These are phyloP conservation scores for Neolentinus lepideus DNA, from an alignment of 1,284 basidiomycete genomes.

Conservation along the genomic window DNA sequence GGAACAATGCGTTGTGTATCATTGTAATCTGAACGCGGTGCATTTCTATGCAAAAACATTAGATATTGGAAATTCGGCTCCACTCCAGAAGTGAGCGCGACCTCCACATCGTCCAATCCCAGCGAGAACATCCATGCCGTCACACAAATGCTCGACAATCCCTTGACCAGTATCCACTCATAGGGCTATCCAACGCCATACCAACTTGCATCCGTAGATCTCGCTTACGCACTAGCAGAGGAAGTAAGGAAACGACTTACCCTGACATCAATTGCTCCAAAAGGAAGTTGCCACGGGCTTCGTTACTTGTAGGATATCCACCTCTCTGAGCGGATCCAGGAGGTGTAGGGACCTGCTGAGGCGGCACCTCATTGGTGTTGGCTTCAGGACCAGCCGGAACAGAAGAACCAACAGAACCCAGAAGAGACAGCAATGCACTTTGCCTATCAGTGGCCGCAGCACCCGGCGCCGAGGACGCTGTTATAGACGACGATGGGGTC, in stretches of 20 bases:
- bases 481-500: conserved; percentile 43
- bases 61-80: neutral
- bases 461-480: conserved; percentile 37
- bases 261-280: conserved; percentile 73
- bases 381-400: conserved; percentile 18
- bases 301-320: conserved; percentile 41
- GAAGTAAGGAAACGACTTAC: conserved; percentile 35
- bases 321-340: conserved; percentile 56
- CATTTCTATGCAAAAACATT: conserved; percentile 28
- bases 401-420: conserved; percentile 37
- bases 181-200: too few relatives aligned
- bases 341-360: conserved; percentile 61
- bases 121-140: neutral
- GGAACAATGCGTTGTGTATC: conserved; percentile 39
- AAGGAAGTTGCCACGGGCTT: conserved; percentile 64
- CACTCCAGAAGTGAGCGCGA: too few relatives aligned
- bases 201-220: too few relatives aligned
- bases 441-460: conserved; percentile 51
- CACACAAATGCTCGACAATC: neutral
- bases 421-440: conserved; percentile 63
- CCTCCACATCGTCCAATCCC: neutral
- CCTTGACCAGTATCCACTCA: too few relatives aligned
- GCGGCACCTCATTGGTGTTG: conserved; percentile 21
- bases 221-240: too few relatives aligned
- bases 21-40: conserved; percentile 46